Evolutionary conservation across 768 basidiomycete species (phyloP).

Genomic region (Leccinum imitatum): DNA sequence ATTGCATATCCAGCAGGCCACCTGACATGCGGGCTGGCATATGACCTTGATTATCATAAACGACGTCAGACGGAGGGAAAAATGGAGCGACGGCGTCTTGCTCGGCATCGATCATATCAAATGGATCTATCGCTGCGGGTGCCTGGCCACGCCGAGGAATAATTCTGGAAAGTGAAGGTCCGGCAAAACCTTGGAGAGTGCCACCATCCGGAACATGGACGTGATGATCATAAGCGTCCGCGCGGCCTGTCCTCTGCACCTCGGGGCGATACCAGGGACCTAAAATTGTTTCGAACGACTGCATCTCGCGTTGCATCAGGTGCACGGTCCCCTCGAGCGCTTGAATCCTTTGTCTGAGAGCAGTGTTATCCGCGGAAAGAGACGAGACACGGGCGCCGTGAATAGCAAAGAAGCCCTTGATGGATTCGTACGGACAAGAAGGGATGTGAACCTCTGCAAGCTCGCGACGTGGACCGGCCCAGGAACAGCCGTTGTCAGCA

Average conservation of each 20-base stretch:
- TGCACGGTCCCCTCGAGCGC: constrained; percentile 56
- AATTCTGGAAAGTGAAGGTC: constrained; percentile 19
- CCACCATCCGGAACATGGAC: constrained; percentile 13
- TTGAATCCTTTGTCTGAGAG: constrained; percentile 58
- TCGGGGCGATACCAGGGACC: constrained; percentile 62
- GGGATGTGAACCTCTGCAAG: constrained; percentile 38
- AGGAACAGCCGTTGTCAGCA: constrained; percentile 50
- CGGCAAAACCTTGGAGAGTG: constrained; percentile 13
- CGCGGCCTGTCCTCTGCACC: constrained; percentile 24
- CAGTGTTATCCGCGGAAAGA: constrained; percentile 62
- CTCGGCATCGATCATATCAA: constrained; percentile 23
- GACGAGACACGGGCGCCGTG: constrained; percentile 39
- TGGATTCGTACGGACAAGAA: constrained; percentile 56
- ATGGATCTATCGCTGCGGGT: constrained; percentile 16
- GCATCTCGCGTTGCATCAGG: constrained; percentile 55
- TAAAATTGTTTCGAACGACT: constrained; percentile 51
- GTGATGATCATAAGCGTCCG: constrained; percentile 7
- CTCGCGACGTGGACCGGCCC: constrained; percentile 45
- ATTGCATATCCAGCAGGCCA: constrained; percentile 21
- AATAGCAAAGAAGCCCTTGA: constrained; percentile 58
- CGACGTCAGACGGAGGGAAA: constrained; percentile 29
- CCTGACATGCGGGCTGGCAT: constrained; percentile 16
- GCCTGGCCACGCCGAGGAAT: constrained; percentile 14
- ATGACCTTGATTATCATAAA: constrained; percentile 21
- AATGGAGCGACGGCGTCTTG: constrained; percentile 26